Conservation (phyloP, 371 early-diverging fungal genomes). For the Dinochytrium kinnereticum region DNA sequence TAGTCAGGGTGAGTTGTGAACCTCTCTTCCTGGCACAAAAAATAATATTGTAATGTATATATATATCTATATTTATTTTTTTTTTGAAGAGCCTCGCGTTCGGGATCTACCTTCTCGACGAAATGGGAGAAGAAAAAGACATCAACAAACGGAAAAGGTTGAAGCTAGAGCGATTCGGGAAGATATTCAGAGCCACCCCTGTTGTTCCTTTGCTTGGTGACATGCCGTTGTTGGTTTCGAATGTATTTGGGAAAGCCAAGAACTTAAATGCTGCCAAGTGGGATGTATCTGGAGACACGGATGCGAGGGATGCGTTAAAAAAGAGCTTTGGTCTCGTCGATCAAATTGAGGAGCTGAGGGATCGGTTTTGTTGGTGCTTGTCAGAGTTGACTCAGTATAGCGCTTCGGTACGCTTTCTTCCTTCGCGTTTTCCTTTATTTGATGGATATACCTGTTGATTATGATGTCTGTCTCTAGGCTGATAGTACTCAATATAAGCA, state of each 20-base stretch:
- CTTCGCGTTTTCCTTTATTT: background rate
- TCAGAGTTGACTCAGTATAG: conserved; percentile 20
- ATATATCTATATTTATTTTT: too few relatives aligned
- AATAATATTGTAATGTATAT: background rate
- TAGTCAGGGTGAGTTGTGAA: conserved; percentile 38
- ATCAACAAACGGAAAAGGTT: conserved; percentile 48
- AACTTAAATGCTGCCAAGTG: conserved; percentile 28
- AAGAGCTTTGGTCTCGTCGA: conserved; percentile 24
- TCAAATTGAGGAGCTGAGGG: conserved; percentile 24
- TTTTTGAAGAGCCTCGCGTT: conserved; percentile 48
- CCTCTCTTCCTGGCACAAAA: background rate
- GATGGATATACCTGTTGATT: background rate
- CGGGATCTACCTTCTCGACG: conserved; percentile 49
- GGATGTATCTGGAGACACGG: background rate
- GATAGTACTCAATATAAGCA: background rate
- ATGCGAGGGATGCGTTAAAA: conserved; percentile 23
- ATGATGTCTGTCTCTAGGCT: background rate
- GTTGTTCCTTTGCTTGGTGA: conserved; percentile 59
- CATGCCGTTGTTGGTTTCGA: conserved; percentile 40
- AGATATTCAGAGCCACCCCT: conserved; percentile 47
- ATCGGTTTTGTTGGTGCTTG: conserved; percentile 30
- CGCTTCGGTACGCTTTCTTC: background rate
- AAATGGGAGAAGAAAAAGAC: conserved; percentile 49
- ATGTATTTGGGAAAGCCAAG: conserved; percentile 44
- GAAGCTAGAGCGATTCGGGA: conserved; percentile 48